A percentile compares a stretch with the other conserved stretches of the same genome.
phyloP scores from a whole-genome alignment of 78 protist genomes.

The Dictyostelium firmibasis region DNA sequence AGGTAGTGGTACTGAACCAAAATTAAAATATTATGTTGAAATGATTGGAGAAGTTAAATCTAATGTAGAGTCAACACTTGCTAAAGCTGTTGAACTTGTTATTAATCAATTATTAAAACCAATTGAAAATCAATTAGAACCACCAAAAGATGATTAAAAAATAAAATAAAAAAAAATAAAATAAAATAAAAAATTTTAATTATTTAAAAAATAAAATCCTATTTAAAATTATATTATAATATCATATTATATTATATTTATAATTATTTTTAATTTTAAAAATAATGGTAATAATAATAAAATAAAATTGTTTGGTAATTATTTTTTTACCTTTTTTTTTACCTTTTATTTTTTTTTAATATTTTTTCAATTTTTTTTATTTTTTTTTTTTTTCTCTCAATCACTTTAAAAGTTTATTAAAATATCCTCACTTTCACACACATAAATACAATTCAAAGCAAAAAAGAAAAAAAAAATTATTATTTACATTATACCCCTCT shows the following conservation, averaged over 20 bases:
- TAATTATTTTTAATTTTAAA: background rate
- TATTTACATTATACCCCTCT: background rate
- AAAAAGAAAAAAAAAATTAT: too few species aligned
- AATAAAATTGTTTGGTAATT: too few species aligned
- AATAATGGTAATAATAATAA: too few species aligned
- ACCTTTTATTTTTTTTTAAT: too few species aligned
- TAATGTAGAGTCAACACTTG: constrained; percentile 15
- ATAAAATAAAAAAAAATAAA: background rate
- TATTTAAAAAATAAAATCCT: background rate
- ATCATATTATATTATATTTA: background rate
- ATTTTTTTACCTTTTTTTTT: too few species aligned
- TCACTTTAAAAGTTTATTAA: too few species aligned
- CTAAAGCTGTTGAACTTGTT: constrained; percentile 33
- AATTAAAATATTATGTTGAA: constrained; percentile 97
- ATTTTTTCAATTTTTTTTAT: too few species aligned
- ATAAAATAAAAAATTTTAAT: background rate
- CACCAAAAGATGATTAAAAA: constrained; percentile 80
- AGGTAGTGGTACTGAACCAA: constrained; percentile 99
- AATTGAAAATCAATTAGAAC: constrained; percentile 61
- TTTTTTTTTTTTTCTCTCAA: too few species aligned
- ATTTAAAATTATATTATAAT: too few species aligned
- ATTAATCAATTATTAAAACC: constrained; percentile 75
- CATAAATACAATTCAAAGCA: background rate
- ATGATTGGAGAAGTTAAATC: constrained; percentile 42
- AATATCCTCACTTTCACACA: background rate